Conservation (phyloP, 768 basidiomycete genomes). For the Leccinellum albellum region DNA sequence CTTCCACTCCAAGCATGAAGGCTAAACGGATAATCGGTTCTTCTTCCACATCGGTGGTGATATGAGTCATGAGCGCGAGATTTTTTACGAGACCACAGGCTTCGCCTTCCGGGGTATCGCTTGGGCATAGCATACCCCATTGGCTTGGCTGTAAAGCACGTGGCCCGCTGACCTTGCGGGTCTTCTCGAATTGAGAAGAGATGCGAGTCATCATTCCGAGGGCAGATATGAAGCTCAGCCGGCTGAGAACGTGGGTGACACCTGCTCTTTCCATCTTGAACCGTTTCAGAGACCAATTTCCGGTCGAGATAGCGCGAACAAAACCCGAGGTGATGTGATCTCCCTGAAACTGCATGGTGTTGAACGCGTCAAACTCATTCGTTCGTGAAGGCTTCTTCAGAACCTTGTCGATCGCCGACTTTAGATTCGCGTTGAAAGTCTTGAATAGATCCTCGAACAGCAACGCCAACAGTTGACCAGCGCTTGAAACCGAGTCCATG, state of each 20-base stretch:
- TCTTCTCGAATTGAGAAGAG: constrained; percentile 98
- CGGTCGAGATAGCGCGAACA: constrained; percentile 95
- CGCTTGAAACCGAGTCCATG: constrained; percentile 49
- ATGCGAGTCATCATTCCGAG: constrained; percentile 99
- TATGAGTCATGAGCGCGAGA: constrained; percentile 98
- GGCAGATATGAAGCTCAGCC: constrained; percentile 94
- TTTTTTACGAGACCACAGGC: constrained; percentile 99
- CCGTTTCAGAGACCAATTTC: constrained; percentile 98
- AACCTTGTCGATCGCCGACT: constrained; percentile 93
- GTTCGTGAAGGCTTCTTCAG: constrained; percentile 94
- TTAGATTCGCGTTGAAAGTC: constrained; percentile 94
- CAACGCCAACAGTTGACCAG: constrained; percentile 91
- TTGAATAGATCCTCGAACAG: constrained; percentile 99
- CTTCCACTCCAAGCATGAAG: constrained; percentile 97
- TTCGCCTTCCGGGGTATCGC: constrained; percentile 99
- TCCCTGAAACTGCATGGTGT: constrained; percentile 93
- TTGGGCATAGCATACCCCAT: constrained; percentile 98
- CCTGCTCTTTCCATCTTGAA: constrained; percentile 99
- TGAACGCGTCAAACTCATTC: constrained; percentile 90
- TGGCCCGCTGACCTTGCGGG: constrained; percentile 96
- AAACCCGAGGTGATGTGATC: constrained; percentile 96
- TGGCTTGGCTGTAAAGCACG: constrained; percentile 96
- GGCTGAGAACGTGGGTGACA: constrained; percentile 94
- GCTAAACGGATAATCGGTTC: constrained; percentile 86
- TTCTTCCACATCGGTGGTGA: constrained; percentile 98